Evolutionary conservation across 768 basidiomycete genomes (phyloP), one percentile per base, ranked within the genome.

Genomic region (Boletus rubroflammeus): DNA sequence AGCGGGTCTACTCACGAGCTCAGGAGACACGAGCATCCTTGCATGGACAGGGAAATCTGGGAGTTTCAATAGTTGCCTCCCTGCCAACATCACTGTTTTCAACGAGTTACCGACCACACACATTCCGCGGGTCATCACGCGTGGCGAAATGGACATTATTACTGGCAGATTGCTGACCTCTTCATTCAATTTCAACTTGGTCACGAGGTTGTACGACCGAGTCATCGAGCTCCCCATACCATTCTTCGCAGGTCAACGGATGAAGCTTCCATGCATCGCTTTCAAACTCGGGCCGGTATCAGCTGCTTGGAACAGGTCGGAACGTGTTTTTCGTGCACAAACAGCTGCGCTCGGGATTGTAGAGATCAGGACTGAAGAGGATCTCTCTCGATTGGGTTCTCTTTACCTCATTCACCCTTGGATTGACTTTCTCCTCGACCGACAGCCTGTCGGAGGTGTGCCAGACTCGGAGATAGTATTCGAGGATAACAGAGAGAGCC

Each of bases 341-440:
- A n/a, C 54, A 9, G 11, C 1, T 7, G 53, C 14, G 1, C 53
- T 63, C 3, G 54, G 62, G 19, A 14, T 26, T 1, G 55, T 63
- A 17, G 31, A 49, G n/a, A 59, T 62, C 6, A 36, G 5, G 15
- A 49, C 52, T 1, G 13, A 11, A 17, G 51, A 59, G 1, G 46
- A 61, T 41, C 50, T 63, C 15, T 47, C 54, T 4, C 21, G 28
- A 41, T 31, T 42, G 1, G 35, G 44, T 0, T 25, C 49, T 13
- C 50, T 59, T 0, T 41, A 26, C 19, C 49, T 62, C 11, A 34
- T 59, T 21, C 61, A 63, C 23, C 57, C 61, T 0, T 63, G 61
- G 61, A 50, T 63, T 8, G 48, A 58, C 25, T 44, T 51, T 14
- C 55, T 62, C 14, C 55, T 62, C 1, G 36, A 52, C 17, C 31